These are phyloP conservation scores for Lepidium africanum DNA, from an alignment of 345 rosid genomes.

Conservation along the genomic window DNA sequence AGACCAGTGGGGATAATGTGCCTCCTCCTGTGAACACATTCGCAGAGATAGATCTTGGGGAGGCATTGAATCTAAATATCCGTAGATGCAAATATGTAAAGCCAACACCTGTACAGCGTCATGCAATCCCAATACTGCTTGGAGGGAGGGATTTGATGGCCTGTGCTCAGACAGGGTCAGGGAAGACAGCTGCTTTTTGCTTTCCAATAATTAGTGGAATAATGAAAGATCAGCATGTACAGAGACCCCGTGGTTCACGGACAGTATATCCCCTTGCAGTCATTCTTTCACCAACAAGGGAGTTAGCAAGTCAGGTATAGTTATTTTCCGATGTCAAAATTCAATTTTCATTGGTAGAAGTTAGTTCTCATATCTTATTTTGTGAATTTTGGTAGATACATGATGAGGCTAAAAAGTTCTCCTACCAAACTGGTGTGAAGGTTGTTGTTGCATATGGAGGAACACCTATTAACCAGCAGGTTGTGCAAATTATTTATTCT, in stretches of 20 bases:
- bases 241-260: constrained; percentile 80
- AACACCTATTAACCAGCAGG: constrained; percentile 92
- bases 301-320: constrained; percentile 86
- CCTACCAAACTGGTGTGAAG: constrained; percentile 97
- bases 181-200: constrained; percentile 98
- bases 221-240: constrained; percentile 58
- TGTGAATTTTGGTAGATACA: constrained; percentile 60
- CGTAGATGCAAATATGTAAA: constrained; percentile 90
- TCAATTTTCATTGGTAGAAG: constrained; percentile 1
- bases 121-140: constrained; percentile 83
- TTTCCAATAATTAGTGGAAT: constrained; percentile 93
- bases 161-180: constrained; percentile 99
- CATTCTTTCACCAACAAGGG: constrained; percentile 96
- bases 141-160: constrained; percentile 96
- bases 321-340: background rate
- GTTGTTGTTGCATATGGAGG: constrained; percentile 99
- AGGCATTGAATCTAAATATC: constrained; percentile 74
- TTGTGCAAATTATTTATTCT: background rate
- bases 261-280: constrained; percentile 89
- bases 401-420: constrained; percentile 90
- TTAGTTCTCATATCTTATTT: background rate
- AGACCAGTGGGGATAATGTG: constrained; percentile 93
- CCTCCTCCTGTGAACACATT: constrained; percentile 87
- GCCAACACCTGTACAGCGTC: constrained; percentile 95
- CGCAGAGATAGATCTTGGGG: constrained; percentile 90